Base-by-base conservation (phyloP, 1,284 basidiomycete species). In the Rhodotorula sp. region DNA sequence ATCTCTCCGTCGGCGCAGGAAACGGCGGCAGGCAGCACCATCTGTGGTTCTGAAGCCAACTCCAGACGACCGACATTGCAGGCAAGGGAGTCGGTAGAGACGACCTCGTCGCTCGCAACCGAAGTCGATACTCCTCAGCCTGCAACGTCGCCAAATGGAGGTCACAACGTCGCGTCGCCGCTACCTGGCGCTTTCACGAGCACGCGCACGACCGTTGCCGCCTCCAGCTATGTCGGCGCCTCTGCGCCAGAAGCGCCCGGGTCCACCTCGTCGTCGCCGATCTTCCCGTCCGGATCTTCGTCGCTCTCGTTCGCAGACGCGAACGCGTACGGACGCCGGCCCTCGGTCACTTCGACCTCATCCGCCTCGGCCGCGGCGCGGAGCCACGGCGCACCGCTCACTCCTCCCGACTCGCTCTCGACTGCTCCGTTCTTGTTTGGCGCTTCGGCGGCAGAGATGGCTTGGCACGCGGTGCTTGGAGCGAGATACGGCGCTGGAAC, bases 381-480 rank as follows among this genome's bases (percentile, higher is more conserved):
- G 18, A 44, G 51, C 22, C 48, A 48, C 6, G 30, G 22, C 33
- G 48, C 62, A 6, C 70, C 70, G 6, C 55, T 68, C n/a, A 71
- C 70, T 0, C 70, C 70, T 26, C 70, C 70, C 29, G 70, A 71
- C n/a, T 42, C 37, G n/a, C 58, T 64, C 48, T 67, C 59, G 17
- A 61, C 66, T 0, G 62, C 51, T 6, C 65, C 65, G 3, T 67
- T 57, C 66, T 62, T 67, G 20, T 55, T 55, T 10, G 63, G 55
- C 12, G 65, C 69, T 2, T 57, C 51, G 4, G 70, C 64, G 24
- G 55, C 57, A 17, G 70, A 71, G 29, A 57, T 61, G 18, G 70
- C 70, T 0, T 71, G 70, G 70, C 70, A 71, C 55, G 70, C 68
- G 6, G 64, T 71, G 6, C 62, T 71, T 30, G 48, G 58, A 14